phyloP scores from a whole-genome alignment of 495 filamentous ascomycete species.

The Annulohypoxylon stygium region DNA sequence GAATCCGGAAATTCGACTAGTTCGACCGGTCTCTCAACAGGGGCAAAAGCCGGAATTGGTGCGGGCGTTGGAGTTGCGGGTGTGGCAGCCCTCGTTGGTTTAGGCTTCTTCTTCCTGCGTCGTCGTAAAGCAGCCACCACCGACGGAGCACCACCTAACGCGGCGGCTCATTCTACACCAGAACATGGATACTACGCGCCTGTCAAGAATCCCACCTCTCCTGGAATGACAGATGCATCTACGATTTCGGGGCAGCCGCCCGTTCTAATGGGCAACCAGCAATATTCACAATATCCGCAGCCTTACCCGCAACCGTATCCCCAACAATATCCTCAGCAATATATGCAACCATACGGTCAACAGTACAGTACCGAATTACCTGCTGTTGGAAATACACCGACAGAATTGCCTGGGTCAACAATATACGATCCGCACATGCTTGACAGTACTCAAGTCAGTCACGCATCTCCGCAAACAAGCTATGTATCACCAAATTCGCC shows the following conservation, averaged over 20 bases:
- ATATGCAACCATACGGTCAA: conserved; percentile 35
- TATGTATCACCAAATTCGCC: conserved; percentile 13
- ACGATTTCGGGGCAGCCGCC: conserved; percentile 18
- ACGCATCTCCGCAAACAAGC: conserved; percentile 18
- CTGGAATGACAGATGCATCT: conserved; percentile 33
- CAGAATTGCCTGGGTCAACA: conserved; percentile 45
- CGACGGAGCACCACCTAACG: conserved; percentile 17
- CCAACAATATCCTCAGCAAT: conserved; percentile 44
- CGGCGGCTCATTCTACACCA: conserved; percentile 17
- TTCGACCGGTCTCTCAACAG: conserved; percentile 52
- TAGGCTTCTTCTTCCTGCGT: conserved; percentile 55
- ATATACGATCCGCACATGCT: conserved; percentile 39
- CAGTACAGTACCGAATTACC: conserved; percentile 43
- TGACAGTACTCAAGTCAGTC: conserved; percentile 35
- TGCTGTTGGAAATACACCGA: conserved; percentile 29
- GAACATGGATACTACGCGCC: conserved; percentile 44
- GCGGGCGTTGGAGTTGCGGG: conserved; percentile 54
- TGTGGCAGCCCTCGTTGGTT: conserved; percentile 51
- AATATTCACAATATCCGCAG: conserved; percentile 38
- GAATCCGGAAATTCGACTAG: background rate
- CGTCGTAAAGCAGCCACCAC: conserved; percentile 49
- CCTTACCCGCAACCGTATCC: conserved; percentile 32
- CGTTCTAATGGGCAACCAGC: conserved; percentile 33
- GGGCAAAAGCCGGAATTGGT: conserved; percentile 61
- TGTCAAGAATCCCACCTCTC: conserved; percentile 41